Evolutionary conservation across 108 stramenopile genomes (phyloP).

Genomic region (Epithemia pelagica): DNA sequence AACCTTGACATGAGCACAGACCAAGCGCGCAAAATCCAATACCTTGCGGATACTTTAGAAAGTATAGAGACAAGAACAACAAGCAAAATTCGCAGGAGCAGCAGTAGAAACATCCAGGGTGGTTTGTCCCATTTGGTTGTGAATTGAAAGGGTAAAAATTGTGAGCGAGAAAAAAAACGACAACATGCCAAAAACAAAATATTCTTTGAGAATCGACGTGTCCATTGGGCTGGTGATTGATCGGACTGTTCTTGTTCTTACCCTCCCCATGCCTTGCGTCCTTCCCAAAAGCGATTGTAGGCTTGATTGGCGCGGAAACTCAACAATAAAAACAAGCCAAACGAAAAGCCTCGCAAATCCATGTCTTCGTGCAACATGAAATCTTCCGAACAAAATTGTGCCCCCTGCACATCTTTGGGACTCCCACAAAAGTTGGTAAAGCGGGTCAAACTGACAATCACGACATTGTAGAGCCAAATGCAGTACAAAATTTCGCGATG

Average conservation of each 20-base stretch:
- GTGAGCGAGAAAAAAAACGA: too few species aligned
- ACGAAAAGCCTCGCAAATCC: background rate
- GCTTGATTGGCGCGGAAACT: slow-evolving; percentile 11
- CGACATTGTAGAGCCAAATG: slow-evolving; percentile 10
- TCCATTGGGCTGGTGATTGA: too few species aligned
- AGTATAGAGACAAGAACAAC: too few species aligned
- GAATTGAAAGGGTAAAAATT: too few species aligned
- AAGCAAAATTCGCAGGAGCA: too few species aligned
- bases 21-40: slow-evolving; percentile 1
- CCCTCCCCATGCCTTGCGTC: slow-evolving; percentile 11
- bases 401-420: background rate
- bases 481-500: slow-evolving; percentile 6
- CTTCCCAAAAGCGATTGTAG: slow-evolving; percentile 15
- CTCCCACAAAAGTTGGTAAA: slow-evolving; percentile 15
- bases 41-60: background rate
- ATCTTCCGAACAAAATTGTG: slow-evolving; percentile 8
- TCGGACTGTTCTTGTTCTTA: too few species aligned
- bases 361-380: slow-evolving; percentile 11
- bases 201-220: too few species aligned
- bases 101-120: too few species aligned
- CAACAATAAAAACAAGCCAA: slow-evolving; percentile 11
- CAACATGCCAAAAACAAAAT: too few species aligned
- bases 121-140: too few species aligned
- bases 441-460: slow-evolving; percentile 4
- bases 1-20: slow-evolving; percentile 8